Percentiles rank a stretch among this genome's conserved stretches.
These are phyloP conservation scores for Cutaneotrichosporon cavernicola DNA, from an alignment of 1,284 basidiomycete genomes.

Conservation along the genomic window DNA sequence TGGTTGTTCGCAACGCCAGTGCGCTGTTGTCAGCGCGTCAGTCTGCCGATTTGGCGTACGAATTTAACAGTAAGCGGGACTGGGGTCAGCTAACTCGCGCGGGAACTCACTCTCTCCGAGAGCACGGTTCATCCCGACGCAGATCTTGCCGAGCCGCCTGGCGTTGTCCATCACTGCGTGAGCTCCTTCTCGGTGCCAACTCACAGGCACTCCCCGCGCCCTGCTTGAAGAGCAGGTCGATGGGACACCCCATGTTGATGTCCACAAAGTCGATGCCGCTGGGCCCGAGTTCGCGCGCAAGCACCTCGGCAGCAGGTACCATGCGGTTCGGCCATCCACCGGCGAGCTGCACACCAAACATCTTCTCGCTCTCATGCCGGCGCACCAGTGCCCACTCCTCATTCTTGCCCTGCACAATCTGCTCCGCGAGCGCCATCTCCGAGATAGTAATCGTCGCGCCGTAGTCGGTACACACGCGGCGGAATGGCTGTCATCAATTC, in stretches of 20 bases:
- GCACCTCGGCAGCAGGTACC: conserved; percentile 77
- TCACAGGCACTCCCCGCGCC: conserved; percentile 81
- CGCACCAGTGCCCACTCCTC: conserved; percentile 89
- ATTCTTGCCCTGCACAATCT: conserved; percentile 75
- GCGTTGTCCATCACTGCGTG: conserved; percentile 75
- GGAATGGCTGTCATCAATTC: conserved; percentile 69
- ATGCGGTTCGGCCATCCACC: conserved; percentile 54
- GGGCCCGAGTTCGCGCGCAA: conserved; percentile 64
- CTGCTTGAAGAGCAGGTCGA: conserved; percentile 89
- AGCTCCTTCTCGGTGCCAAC: conserved; percentile 18
- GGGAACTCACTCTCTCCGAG: conserved; percentile 66
- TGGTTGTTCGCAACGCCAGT: conserved; percentile 85
- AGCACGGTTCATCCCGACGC: conserved; percentile 88
- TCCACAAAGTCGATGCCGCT: conserved; percentile 83
- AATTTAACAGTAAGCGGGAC: conserved; percentile 94
- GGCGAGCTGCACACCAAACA: conserved; percentile 82
- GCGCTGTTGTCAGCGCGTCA: conserved; percentile 47
- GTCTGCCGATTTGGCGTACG: conserved; percentile 1
- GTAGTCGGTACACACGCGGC: conserved; percentile 77
- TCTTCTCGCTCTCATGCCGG: conserved; percentile 79
- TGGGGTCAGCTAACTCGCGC: conserved; percentile 18
- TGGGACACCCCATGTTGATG: conserved; percentile 89
- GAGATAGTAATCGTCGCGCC: conserved; percentile 95
- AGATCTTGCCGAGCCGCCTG: conserved; percentile 76
- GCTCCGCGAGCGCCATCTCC: conserved; percentile 81